phyloP scores from a whole-genome alignment of 2,329 filamentous ascomycete species.

The Rutstroemia sydowiana region DNA sequence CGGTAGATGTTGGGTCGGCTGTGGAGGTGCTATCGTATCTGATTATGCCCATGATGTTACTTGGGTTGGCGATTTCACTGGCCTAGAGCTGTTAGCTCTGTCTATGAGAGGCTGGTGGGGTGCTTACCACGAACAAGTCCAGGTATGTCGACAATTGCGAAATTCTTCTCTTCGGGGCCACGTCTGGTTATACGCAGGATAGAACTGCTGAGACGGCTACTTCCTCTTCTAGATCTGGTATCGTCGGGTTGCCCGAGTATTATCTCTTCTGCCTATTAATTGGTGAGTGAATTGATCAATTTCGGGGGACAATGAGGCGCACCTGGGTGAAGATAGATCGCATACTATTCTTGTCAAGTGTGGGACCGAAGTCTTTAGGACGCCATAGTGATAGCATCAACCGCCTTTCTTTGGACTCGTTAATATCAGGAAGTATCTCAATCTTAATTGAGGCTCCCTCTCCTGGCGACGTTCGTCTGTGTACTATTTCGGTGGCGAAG shows the following conservation, averaged over 20 bases:
- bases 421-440: not conserved
- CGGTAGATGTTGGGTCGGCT: conserved; percentile 23
- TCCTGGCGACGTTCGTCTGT: conserved; percentile 18
- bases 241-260: not conserved
- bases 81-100: no score
- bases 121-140: conserved; percentile 21
- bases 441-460: conserved; percentile 6
- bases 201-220: conserved; percentile 14
- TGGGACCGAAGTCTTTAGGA: not conserved
- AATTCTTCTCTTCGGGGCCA: conserved; percentile 17
- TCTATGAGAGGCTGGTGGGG: not conserved
- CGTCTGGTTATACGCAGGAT: conserved; percentile 13
- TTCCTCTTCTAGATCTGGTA: not conserved
- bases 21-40: conserved; percentile 37
- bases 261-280: not conserved
- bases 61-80: conserved; percentile 47
- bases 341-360: not conserved
- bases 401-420: conserved; percentile 8
- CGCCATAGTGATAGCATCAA: not conserved
- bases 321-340: not conserved
- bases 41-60: conserved; percentile 39
- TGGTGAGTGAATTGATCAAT: not conserved
- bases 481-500: conserved; percentile 39
- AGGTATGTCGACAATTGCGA: conserved; percentile 25
- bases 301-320: not conserved